Percentiles rank a stretch among this genome's conserved stretches.
Evolutionary conservation across 805 yeast genomes (phyloP).

Genomic region (Cyberlindnera japonica): DNA sequence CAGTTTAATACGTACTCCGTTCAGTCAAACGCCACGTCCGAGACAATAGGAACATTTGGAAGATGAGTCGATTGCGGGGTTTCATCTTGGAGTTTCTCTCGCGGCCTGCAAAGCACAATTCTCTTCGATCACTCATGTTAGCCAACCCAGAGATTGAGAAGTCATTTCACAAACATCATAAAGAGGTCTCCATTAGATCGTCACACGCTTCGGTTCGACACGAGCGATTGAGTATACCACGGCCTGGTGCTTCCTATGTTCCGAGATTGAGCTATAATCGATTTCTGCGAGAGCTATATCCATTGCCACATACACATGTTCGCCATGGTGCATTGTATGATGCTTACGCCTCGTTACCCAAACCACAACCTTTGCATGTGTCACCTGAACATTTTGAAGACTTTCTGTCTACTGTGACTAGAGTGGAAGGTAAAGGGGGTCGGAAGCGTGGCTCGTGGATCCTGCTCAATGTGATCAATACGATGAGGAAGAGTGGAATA

Average conservation of each 20-base stretch:
- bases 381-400: slow-evolving; percentile 30
- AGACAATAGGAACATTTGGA: too few species aligned
- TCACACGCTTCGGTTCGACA: too few species aligned
- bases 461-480: slow-evolving; percentile 12
- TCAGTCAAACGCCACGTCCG: too few species aligned
- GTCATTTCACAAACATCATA: too few species aligned
- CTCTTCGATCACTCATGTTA: too few species aligned
- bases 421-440: slow-evolving; percentile 13
- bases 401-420: slow-evolving; percentile 23
- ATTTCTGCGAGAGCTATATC: slow-evolving; percentile 24
- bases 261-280: slow-evolving; percentile 15
- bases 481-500: slow-evolving; percentile 27
- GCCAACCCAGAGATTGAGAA: too few species aligned
- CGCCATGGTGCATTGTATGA: slow-evolving; percentile 17
- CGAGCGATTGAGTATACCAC: slow-evolving; percentile 8
- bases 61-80: too few species aligned
- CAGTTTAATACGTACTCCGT: too few species aligned
- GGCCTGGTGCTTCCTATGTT: slow-evolving; percentile 11
- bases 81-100: too few species aligned
- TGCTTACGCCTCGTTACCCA: slow-evolving; percentile 30
- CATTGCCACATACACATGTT: slow-evolving; percentile 6
- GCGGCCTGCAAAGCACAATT: too few species aligned
- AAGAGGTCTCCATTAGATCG: too few species aligned
- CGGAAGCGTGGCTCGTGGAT: neutral
- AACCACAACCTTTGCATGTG: slow-evolving; percentile 31